Evolutionary conservation across 176 grass and related monocot species (phyloP), one percentile per base, ranked within the genome.

Genomic region (Eleusine coracana): DNA sequence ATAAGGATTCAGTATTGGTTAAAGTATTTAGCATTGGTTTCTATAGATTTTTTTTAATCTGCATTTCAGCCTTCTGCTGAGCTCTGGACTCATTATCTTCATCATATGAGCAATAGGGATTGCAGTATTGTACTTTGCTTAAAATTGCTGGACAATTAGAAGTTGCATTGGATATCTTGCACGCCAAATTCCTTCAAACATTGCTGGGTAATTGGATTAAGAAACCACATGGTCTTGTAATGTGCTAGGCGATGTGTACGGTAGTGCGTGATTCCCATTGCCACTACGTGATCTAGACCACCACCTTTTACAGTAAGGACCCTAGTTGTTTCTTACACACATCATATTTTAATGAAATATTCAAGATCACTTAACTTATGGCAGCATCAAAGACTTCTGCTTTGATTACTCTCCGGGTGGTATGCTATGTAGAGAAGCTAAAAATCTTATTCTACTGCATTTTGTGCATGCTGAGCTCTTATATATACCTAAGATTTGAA

Each of bases 151-250:
- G 37, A 59, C 41, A 56, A 8, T 66, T 70, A 44, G 16, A 29
- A 85, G 7, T 84, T 84, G 60, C 49, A 13, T 79, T 61, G 56
- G 14, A 15, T 74, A 40, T 60, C 7, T 64, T 74, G 69, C 61
- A 79, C 28, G 31, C 10, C 36, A 4, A 20, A 9, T 64, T 70
- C 62, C 38, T 76, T 76, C 55, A 64, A 81, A 15, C 39, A 44
- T 89, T 17, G 51, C 51, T 75, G 36, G 11, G 72, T 60, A 55
- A 3, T 60, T 16, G 55, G 69, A 74, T 74, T 23, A 82, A 71
- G 50, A 80, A 80, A 63, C 18, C n/a, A 65, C 25, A 44, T 14
- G 69, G 49, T 55, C 51, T 55, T 8, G 12, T 66, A 51, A 36
- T 31, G 60, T 7, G 75, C 59, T 65, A 31, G 21, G n/a, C 10